Evolutionary conservation across 257 asterid genomes (phyloP), one percentile per base, ranked within the genome.

Genomic region (Paulownia fortunei): DNA sequence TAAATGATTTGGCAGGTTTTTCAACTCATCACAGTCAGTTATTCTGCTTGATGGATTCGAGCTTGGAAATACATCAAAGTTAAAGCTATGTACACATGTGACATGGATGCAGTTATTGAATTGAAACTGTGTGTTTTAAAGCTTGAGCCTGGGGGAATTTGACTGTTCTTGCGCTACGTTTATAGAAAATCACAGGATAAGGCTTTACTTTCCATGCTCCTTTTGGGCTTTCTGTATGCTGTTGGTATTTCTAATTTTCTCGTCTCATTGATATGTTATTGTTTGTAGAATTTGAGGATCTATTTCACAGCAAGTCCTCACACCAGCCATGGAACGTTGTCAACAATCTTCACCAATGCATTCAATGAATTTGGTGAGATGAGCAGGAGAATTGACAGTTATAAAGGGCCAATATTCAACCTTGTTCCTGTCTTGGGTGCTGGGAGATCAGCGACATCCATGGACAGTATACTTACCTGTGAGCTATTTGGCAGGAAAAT

Each of bases 351-450:
- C 62, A 69, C 63, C 74, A 62, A 86, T 21, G 88, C 86, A 39
- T 91, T 91, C 73, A 41, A 73, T 44, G 97, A 89, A 70, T 88
- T 90, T 30, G 82, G 83, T 49, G 84, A 83, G 74, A 76, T 83
- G 76, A 88, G 92, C 82, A 49, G 51, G 19, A 75, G 88, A 80
- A 54, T 79, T 13, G 85, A 73, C 4, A 64, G 39, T 5, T 72
- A 75, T 67, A 76, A 68, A 27, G 85, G 69, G 67, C 90, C 90
- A 6, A 41, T 86, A 1, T 93, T 93, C 82, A 91, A 84, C 86
- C 78, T 95, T 44, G 86, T 95, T 74, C 98, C 98, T 3, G 94
- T 91, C 60, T 72, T 90, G 82, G 96, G 93, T 51, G 87, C 94
- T 41, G 99, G 99, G 73, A 82, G 71, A 58, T 89, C 89, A 8